Evolutionary conservation across 345 rosid species (phyloP), one percentile per base, ranked within the genome.

Genomic region (Gynandropsis gynandra): DNA sequence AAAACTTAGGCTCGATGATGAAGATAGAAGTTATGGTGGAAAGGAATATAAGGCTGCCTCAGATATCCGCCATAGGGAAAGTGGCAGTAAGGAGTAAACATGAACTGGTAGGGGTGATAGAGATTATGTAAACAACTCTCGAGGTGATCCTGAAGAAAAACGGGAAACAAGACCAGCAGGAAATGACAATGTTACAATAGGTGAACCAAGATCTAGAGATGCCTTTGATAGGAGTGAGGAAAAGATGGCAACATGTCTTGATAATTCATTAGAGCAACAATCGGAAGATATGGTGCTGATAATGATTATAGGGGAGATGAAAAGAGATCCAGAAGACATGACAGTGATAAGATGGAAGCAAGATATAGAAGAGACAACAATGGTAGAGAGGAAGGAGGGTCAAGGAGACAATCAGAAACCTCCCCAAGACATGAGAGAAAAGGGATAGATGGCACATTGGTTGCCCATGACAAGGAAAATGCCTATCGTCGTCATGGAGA

Each of bases 281-380:
- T 70, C 73, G 66, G 76, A 56, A 75, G 74, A 33, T 69, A 65
- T 43, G 10, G 8, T 74, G 52, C 54, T 59, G 62, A 61, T 34
- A 35, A 32, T 52, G 82, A 74, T 39, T 49, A 21, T 17, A 31
- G 7, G 52, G 71, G 67, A 62, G 76, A 72, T 42, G 80, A 63
- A 10, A 76, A 66, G 60, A 66, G 75, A 65, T 63, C 65, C 18
- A 66, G 66, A 55, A 65, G 73, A 58, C 53, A 60, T 17, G 78
- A 72, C 38, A 11, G 18, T 8, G 67, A 55, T 29, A 51, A 52
- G 11, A 11, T 8, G 15, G 46, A 36, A 9, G 21, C 27, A n/a
- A 52, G 33, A 43, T 44, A 58, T 19, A 44, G 65, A 56, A 73
- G 68, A 27, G 80, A 68, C 52, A 42, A 49, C 12, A 58, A 61